Conservation (phyloP, 75 land plant genomes). For the Picea sitchensis region DNA sequence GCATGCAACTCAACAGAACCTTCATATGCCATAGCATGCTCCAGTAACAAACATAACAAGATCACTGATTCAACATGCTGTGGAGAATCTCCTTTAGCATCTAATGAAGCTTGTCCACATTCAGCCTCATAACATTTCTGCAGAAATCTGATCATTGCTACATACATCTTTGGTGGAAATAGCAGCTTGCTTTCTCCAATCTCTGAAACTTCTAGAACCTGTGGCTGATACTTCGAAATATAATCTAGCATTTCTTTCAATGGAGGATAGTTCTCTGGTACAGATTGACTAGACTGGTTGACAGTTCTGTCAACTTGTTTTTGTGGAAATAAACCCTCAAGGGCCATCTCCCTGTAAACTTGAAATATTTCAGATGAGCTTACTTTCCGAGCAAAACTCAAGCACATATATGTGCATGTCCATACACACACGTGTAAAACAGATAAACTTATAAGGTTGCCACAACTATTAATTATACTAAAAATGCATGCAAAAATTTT, state of each 20-base stretch:
- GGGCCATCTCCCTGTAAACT: constrained; percentile 82
- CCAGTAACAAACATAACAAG: constrained; percentile 58
- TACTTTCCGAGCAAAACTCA: too few relatives aligned
- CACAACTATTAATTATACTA: too few relatives aligned
- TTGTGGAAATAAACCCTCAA: constrained; percentile 61
- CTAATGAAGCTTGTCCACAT: constrained; percentile 10
- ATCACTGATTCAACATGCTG: constrained; percentile 25
- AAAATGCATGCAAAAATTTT: too few relatives aligned
- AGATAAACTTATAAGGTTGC: too few relatives aligned
- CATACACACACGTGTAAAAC: too few relatives aligned
- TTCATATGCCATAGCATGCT: constrained; percentile 94
- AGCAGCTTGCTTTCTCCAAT: constrained; percentile 59
- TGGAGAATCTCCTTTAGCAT: constrained; percentile 3
- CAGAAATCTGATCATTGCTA: constrained; percentile 77
- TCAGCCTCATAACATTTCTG: constrained; percentile 75
- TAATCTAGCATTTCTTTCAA: constrained; percentile 65
- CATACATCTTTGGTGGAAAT: constrained; percentile 71
- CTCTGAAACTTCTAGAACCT: constrained; percentile 35
- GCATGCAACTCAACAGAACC: constrained; percentile 93
- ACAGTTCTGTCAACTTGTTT: constrained; percentile 32
- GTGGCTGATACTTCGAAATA: constrained; percentile 70
- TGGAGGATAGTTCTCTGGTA: constrained; percentile 43
- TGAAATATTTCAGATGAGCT: too few relatives aligned
- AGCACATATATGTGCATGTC: too few relatives aligned
- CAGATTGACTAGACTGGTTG: constrained; percentile 10